Conservation (phyloP, 2,329 filamentous ascomycete genomes). For the Pseudocercospora fijiensis region DNA sequence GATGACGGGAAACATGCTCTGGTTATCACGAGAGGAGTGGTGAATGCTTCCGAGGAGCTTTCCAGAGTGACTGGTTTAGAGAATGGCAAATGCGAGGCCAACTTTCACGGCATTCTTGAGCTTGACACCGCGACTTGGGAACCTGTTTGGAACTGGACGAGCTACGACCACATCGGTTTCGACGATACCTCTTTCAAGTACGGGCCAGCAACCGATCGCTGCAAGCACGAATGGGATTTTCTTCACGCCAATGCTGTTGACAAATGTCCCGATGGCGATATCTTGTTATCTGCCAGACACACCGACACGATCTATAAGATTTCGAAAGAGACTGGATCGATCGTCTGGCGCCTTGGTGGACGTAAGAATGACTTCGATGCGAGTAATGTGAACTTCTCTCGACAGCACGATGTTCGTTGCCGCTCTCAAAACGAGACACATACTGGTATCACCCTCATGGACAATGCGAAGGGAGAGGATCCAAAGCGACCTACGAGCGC, state of each 20-base stretch:
- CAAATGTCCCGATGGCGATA: slow-evolving; percentile 50
- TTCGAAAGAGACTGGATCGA: slow-evolving; percentile 46
- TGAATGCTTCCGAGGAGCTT: slow-evolving; percentile 10
- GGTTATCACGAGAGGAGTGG: slow-evolving; percentile 10
- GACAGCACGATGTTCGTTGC: slow-evolving; percentile 51
- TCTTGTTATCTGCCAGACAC: slow-evolving; percentile 53
- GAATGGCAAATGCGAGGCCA: slow-evolving; percentile 2
- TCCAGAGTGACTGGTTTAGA: slow-evolving; percentile 5
- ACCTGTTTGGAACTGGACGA: slow-evolving; percentile 38
- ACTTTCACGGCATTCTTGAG: slow-evolving; percentile 38
- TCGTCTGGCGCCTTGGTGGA: slow-evolving; percentile 50
- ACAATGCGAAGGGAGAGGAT: slow-evolving; percentile 46
- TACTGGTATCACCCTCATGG: slow-evolving; percentile 51
- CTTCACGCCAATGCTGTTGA: slow-evolving; percentile 44
- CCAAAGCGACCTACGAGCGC: slow-evolving; percentile 13
- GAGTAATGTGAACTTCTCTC: slow-evolving; percentile 38
- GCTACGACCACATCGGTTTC: slow-evolving; percentile 18
- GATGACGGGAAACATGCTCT: slow-evolving; percentile 10
- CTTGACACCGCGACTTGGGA: slow-evolving; percentile 38
- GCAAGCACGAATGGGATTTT: slow-evolving; percentile 17
- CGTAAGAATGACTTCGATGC: slow-evolving; percentile 15
- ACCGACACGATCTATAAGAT: slow-evolving; percentile 50
- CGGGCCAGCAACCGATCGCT: slow-evolving; percentile 4
- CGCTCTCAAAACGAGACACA: slow-evolving; percentile 43
- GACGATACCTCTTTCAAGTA: slow-evolving; percentile 15